phyloP scores from a whole-genome alignment of 306 rosid genomes.

The Mimosa pudica region DNA sequence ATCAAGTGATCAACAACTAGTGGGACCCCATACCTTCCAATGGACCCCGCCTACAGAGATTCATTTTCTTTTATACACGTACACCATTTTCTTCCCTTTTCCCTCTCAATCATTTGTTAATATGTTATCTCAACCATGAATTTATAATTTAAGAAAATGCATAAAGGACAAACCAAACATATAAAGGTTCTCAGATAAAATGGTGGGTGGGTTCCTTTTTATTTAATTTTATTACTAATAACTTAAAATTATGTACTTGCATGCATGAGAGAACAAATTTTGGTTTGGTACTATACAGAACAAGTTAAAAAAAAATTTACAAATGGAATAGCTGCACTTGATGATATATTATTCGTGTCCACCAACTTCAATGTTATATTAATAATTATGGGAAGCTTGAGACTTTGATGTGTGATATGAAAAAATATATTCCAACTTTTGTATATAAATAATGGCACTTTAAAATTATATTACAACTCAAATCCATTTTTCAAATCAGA shows the following conservation, averaged over 20 bases:
- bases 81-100: neutral
- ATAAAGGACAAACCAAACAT: neutral
- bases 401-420: neutral
- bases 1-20: neutral
- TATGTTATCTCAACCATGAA: constrained; percentile 8
- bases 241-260: constrained; percentile 11
- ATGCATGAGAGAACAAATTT: neutral
- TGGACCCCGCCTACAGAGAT: constrained; percentile 1
- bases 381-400: neutral
- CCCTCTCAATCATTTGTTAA: no score
- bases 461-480: neutral
- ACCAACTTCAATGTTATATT: neutral
- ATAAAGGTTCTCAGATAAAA: constrained; percentile 1
- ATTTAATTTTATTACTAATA: constrained; percentile 5
- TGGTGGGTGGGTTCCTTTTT: constrained; percentile 20
- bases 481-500: neutral
- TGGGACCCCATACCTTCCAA: constrained; percentile 37
- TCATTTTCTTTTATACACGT: neutral
- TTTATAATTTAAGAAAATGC: neutral
- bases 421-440: neutral
- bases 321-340: neutral
- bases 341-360: neutral
- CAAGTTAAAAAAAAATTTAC: constrained; percentile 6
- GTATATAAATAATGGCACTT: neutral
- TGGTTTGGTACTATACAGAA: constrained; percentile 4